Percentiles rank a stretch among this genome's conserved stretches.
These are phyloP conservation scores for Pythium aristosporum DNA, from an alignment of 352 stramenopile species.

Conservation along the genomic window DNA sequence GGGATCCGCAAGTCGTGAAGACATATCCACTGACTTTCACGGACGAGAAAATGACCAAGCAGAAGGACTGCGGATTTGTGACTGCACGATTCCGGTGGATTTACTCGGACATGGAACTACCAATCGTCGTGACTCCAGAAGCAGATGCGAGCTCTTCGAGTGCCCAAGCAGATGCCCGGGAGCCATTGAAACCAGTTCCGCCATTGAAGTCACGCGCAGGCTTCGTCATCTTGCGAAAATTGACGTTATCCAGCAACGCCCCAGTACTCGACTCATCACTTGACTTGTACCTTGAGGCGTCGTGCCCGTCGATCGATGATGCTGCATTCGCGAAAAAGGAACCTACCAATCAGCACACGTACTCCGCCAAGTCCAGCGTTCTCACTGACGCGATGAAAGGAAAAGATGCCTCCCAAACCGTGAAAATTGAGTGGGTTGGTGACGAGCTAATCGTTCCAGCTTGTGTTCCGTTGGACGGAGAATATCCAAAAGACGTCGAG, in stretches of 20 bases:
- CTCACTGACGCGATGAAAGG: slow-evolving; percentile 34
- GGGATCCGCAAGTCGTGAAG: slow-evolving; percentile 32
- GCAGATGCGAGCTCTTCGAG: not conserved
- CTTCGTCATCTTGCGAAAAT: slow-evolving; percentile 29
- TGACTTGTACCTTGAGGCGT: slow-evolving; percentile 37
- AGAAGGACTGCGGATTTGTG: slow-evolving; percentile 36
- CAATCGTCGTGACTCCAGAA: slow-evolving; percentile 11
- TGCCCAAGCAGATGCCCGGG: not conserved
- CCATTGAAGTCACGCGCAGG: slow-evolving; percentile 14
- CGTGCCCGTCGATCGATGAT: slow-evolving; percentile 12
- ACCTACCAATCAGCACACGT: not conserved
- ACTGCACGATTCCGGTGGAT: slow-evolving; percentile 44
- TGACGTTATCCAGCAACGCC: slow-evolving; percentile 27
- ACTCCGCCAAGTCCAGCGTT: slow-evolving; percentile 22
- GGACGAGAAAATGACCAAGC: slow-evolving; percentile 43
- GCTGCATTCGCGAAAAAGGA: not conserved
- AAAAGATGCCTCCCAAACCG: not conserved
- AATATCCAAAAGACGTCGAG: not conserved
- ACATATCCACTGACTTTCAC: slow-evolving; percentile 34
- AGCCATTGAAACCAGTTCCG: slow-evolving; percentile 1
- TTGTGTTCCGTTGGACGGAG: slow-evolving; percentile 11
- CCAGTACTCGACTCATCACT: slow-evolving; percentile 32
- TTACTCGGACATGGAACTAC: slow-evolving; percentile 31
- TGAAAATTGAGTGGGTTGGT: slow-evolving; percentile 27
- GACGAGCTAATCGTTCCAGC: slow-evolving; percentile 34